phyloP scores from a whole-genome alignment of 768 basidiomycete species.

The Leucosporidium yakuticum region DNA sequence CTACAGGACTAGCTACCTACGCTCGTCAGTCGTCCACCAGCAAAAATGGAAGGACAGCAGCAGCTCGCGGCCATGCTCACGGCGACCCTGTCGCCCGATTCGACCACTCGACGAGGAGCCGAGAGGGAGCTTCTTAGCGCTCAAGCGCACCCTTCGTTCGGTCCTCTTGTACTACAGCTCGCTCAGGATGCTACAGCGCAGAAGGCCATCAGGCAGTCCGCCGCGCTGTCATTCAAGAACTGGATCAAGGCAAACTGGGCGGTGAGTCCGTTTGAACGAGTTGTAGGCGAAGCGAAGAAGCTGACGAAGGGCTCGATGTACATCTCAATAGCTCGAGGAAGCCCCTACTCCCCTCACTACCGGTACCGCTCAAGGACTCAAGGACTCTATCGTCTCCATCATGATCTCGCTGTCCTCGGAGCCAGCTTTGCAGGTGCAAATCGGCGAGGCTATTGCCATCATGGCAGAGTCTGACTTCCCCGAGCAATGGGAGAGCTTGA shows the following conservation, averaged over 20 bases:
- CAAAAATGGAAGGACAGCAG: background rate
- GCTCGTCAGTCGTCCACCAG: no score
- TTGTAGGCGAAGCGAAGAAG: background rate
- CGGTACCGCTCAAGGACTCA: slow-evolving; percentile 50
- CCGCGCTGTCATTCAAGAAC: slow-evolving; percentile 88
- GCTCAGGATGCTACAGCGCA: slow-evolving; percentile 62
- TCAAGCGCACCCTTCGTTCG: slow-evolving; percentile 70
- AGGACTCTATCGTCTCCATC: slow-evolving; percentile 73
- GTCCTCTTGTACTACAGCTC: slow-evolving; percentile 68
- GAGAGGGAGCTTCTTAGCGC: slow-evolving; percentile 66
- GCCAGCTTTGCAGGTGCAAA: slow-evolving; percentile 56
- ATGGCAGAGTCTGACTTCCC: slow-evolving; percentile 93
- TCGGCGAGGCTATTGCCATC: slow-evolving; percentile 86
- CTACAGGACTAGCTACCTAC: no score
- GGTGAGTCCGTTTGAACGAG: slow-evolving; percentile 46
- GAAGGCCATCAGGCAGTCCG: slow-evolving; percentile 70
- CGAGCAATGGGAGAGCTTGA: slow-evolving; percentile 73
- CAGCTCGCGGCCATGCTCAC: slow-evolving; percentile 25
- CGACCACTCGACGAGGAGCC: slow-evolving; percentile 66
- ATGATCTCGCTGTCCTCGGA: slow-evolving; percentile 76
- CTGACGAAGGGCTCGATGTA: background rate
- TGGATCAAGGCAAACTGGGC: slow-evolving; percentile 80
- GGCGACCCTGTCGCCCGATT: slow-evolving; percentile 43
- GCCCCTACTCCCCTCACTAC: slow-evolving; percentile 23
- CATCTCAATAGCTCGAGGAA: slow-evolving; percentile 31